These are phyloP conservation scores for Stephania cephalantha DNA, from an alignment of 164 flowering plant species.

Conservation along the genomic window DNA sequence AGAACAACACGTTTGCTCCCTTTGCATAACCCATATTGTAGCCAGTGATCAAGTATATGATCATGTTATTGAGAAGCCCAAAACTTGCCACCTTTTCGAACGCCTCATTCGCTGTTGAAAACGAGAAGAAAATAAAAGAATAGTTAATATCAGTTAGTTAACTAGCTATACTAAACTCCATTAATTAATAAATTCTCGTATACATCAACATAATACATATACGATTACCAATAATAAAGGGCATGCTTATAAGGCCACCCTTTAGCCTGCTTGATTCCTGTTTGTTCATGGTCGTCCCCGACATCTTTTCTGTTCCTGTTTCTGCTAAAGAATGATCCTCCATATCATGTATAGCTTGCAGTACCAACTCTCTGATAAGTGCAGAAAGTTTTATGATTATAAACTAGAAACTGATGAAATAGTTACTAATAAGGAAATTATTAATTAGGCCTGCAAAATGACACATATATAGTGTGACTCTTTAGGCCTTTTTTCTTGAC, in stretches of 20 bases:
- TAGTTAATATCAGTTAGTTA: background rate
- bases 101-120: constrained; percentile 44
- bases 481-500: too few relatives aligned
- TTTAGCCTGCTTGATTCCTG: constrained; percentile 6
- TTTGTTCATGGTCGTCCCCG: background rate
- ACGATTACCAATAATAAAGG: constrained; percentile 38
- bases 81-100: constrained; percentile 50
- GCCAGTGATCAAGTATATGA: constrained; percentile 31
- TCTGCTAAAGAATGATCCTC: too few relatives aligned
- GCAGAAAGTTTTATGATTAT: too few relatives aligned
- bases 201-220: too few relatives aligned
- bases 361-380: too few relatives aligned
- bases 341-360: too few relatives aligned
- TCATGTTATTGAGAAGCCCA: constrained; percentile 54
- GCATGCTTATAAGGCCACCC: constrained; percentile 50
- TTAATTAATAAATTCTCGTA: background rate
- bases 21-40: constrained; percentile 29
- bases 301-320: too few relatives aligned
- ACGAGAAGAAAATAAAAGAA: background rate
- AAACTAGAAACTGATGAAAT: too few relatives aligned
- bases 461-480: too few relatives aligned
- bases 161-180: background rate
- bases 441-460: too few relatives aligned
- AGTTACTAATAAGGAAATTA: too few relatives aligned
- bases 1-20: constrained; percentile 32